phyloP scores from a whole-genome alignment of 2,329 filamentous ascomycete genomes.

The Teratosphaeria zuluensis region DNA sequence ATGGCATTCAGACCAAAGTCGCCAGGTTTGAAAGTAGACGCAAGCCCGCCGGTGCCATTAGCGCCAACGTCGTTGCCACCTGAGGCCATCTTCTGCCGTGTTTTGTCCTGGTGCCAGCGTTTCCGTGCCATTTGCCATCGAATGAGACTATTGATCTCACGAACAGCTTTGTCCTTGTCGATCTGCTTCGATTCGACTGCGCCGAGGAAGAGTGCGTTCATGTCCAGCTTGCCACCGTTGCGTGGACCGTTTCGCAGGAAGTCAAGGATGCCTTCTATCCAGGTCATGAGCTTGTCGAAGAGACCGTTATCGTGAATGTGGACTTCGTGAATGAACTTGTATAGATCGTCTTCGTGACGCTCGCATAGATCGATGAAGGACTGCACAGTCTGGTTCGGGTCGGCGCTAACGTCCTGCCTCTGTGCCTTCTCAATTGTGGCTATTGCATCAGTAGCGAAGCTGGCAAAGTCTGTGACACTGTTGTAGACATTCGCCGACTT shows the following conservation, averaged over 20 bases:
- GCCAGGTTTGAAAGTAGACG: slow-evolving; percentile 55
- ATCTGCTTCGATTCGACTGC: slow-evolving; percentile 58
- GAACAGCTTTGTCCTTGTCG: slow-evolving; percentile 61
- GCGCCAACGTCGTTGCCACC: slow-evolving; percentile 56
- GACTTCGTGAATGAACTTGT: slow-evolving; percentile 98
- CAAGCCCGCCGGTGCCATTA: not conserved
- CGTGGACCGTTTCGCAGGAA: slow-evolving; percentile 73
- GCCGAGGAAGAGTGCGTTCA: slow-evolving; percentile 86
- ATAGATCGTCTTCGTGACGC: slow-evolving; percentile 91
- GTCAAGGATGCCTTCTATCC: slow-evolving; percentile 91
- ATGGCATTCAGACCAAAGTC: slow-evolving; percentile 87
- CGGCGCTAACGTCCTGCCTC: slow-evolving; percentile 73
- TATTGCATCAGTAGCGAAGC: slow-evolving; percentile 89
- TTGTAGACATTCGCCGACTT: slow-evolving; percentile 98
- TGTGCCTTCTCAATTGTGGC: slow-evolving; percentile 61
- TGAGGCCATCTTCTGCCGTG: slow-evolving; percentile 95
- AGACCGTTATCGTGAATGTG: slow-evolving; percentile 94
- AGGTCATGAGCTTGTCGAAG: slow-evolving; percentile 91
- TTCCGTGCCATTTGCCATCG: slow-evolving; percentile 91
- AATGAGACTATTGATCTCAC: slow-evolving; percentile 78
- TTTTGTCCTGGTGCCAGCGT: slow-evolving; percentile 98
- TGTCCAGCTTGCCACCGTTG: slow-evolving; percentile 74
- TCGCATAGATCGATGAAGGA: slow-evolving; percentile 95
- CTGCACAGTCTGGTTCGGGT: slow-evolving; percentile 96
- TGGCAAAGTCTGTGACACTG: slow-evolving; percentile 90